Percentiles rank a stretch among this genome's conserved stretches.
Conservation (phyloP, 352 stramenopile species). For the Phytophthora palmivora region DNA sequence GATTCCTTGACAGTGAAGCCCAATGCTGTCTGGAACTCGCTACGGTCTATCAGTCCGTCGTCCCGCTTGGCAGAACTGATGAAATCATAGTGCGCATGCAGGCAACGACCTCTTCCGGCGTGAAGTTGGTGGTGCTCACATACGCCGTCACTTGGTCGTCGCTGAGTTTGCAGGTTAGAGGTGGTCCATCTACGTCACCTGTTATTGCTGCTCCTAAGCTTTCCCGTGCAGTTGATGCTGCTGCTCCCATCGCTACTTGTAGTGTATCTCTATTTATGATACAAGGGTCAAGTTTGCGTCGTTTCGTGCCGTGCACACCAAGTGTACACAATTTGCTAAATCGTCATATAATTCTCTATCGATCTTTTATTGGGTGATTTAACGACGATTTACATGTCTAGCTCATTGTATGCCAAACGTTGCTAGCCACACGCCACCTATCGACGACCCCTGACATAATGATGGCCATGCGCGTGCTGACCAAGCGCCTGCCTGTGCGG, state of each 20-base stretch:
- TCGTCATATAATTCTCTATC: slow-evolving; percentile 9
- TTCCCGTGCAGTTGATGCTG: slow-evolving; percentile 68
- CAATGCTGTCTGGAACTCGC: slow-evolving; percentile 81
- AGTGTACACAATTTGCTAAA: slow-evolving; percentile 14
- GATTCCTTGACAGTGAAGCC: slow-evolving; percentile 84
- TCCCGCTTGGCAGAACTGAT: slow-evolving; percentile 70
- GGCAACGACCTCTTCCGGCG: slow-evolving; percentile 64
- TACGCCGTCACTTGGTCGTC: slow-evolving; percentile 58
- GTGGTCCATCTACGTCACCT: slow-evolving; percentile 1
- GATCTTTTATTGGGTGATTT: slow-evolving; percentile 16
- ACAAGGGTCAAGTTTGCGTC: slow-evolving; percentile 12
- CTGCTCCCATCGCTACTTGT: slow-evolving; percentile 52
- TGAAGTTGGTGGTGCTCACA: slow-evolving; percentile 57
- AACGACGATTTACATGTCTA: slow-evolving; percentile 14
- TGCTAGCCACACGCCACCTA: slow-evolving; percentile 34
- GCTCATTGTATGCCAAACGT: slow-evolving; percentile 20
- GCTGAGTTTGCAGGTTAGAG: slow-evolving; percentile 62
- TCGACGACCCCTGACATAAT: slow-evolving; percentile 39
- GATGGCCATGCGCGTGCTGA: slow-evolving; percentile 69
- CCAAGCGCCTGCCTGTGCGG: slow-evolving; percentile 32
- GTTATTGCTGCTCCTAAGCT: slow-evolving; percentile 29
- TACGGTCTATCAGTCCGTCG: slow-evolving; percentile 78
- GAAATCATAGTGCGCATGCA: slow-evolving; percentile 71
- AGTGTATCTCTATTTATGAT: neutral
- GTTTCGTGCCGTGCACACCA: slow-evolving; percentile 10